phyloP scores from a whole-genome alignment of 2,329 filamentous ascomycete genomes.

The Xylariaceae sp. region DNA sequence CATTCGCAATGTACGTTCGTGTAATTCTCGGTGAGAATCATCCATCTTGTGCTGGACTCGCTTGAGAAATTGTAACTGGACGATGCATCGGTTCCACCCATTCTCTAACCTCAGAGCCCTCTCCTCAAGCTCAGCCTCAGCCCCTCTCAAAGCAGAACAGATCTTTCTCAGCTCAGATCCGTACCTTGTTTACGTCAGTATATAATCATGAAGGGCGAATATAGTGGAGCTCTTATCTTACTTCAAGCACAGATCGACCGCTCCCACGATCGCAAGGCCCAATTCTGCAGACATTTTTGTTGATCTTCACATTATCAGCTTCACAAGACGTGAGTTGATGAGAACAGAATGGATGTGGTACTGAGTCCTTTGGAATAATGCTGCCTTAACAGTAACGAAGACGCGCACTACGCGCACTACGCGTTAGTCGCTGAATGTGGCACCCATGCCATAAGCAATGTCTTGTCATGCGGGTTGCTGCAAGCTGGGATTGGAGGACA shows the following conservation, averaged over 20 bases:
- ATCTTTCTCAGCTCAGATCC: neutral
- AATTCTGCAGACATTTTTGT: neutral
- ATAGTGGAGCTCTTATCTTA: neutral
- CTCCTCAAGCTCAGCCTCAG: slow-evolving; percentile 4
- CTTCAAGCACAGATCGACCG: slow-evolving; percentile 6
- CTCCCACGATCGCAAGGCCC: neutral
- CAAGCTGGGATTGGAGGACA: no score
- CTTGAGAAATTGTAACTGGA: neutral
- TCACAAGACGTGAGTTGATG: no score
- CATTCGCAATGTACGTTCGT: neutral
- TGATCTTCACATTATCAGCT: no score
- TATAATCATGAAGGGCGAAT: neutral
- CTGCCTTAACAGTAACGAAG: neutral
- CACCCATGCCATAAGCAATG: no score
- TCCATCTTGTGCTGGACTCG: neutral
- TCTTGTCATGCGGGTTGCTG: no score
- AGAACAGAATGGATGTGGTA: no score
- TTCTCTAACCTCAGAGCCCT: neutral
- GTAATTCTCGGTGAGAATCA: neutral
- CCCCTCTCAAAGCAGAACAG: neutral
- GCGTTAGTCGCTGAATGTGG: no score
- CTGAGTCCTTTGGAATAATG: no score
- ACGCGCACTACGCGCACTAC: no score
- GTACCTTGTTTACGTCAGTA: neutral
- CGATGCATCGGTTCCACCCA: neutral